Base-by-base conservation (phyloP, 495 filamentous ascomycete genomes). In the Xylaria intraflava region DNA sequence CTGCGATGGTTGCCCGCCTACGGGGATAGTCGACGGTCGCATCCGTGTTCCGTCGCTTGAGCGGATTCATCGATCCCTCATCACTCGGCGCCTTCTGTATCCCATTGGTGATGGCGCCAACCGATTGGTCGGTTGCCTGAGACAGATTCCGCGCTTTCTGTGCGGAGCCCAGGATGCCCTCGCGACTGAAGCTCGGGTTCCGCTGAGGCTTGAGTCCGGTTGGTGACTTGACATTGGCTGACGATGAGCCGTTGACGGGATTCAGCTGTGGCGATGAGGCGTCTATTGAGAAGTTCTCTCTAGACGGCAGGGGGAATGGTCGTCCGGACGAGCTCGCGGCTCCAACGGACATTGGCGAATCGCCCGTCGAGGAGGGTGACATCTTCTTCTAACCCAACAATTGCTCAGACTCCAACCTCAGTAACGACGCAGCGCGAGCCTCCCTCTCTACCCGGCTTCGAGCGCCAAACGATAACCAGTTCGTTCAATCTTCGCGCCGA, bases 1-100 rank as follows among this genome's bases (percentile, higher is more conserved):
- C 84, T 53, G 84, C 84, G 63, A 88, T 86, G 7, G 84, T 88
- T 52, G 84, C 84, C 58, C 84, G 74, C 62, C 84, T 75, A 65
- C 84, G 72, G 17, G 84, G 84, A 55, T 87, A 88, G 57, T 87
- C 84, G 40, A 83, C 72, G 22, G 76, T 78, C 49, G 80, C 81
- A 56, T 85, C 80, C 27, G 77, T 85, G 53, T 82, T 83, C 64
- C 84, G 80, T 64, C 84, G 78, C 66, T 84, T 84, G 36, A 80
- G 56, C 16, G 78, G 78, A 55, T 81, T 81, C 9, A 45, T 51
- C 33, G 68, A 65, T 39, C 71, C 72, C 62, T 81, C 77, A 48
- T 80, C 77, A 55, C 71, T 75, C 26, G 67, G 61, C 26, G 67
- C 69, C 49, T 77, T 77, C 49, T 71, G 65, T 52, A 73, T 68